Conservation (phyloP, 2,329 filamentous ascomycete species). For the Talaromyces sp. region DNA sequence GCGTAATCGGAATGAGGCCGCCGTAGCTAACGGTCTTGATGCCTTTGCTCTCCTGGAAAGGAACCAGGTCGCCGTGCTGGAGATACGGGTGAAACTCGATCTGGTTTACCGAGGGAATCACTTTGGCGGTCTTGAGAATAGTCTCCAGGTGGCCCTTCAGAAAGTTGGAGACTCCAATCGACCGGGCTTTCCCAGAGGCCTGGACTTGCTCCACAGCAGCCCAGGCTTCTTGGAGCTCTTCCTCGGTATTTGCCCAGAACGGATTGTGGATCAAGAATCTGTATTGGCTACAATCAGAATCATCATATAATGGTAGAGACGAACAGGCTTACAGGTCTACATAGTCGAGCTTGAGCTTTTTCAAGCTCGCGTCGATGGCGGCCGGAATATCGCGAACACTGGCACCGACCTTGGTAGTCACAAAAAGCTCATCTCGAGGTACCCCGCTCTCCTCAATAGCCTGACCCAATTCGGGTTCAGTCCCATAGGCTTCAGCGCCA, state of each 20-base stretch:
- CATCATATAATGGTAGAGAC: conserved; percentile 36
- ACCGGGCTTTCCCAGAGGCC: conserved; percentile 40
- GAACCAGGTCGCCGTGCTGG: conserved; percentile 43
- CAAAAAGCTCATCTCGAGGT: conserved; percentile 60
- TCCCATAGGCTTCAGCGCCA: conserved; percentile 52
- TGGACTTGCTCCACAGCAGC: conserved; percentile 46
- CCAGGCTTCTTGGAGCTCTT: conserved; percentile 35
- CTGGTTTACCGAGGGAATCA: conserved; percentile 48
- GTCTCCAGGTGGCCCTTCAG: conserved; percentile 44
- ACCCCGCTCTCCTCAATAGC: conserved; percentile 63
- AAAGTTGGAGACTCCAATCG: conserved; percentile 54
- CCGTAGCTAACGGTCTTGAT: conserved; percentile 41
- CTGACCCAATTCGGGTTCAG: conserved; percentile 61
- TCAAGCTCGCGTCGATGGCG: conserved; percentile 57
- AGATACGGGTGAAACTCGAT: conserved; percentile 52
- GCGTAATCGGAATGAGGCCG: conserved; percentile 48
- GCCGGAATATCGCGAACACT: conserved; percentile 54
- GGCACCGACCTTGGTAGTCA: conserved; percentile 63
- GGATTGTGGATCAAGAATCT: conserved; percentile 58
- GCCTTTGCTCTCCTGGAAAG: conserved; percentile 36
- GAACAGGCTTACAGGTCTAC: conserved; percentile 59
- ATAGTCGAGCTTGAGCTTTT: conserved; percentile 61
- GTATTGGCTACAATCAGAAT: conserved; percentile 44
- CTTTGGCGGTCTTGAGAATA: conserved; percentile 40
- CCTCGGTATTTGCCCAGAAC: conserved; percentile 7